Base-by-base conservation (phyloP, 768 basidiomycete genomes). In the Artomyces pyxidatus region DNA sequence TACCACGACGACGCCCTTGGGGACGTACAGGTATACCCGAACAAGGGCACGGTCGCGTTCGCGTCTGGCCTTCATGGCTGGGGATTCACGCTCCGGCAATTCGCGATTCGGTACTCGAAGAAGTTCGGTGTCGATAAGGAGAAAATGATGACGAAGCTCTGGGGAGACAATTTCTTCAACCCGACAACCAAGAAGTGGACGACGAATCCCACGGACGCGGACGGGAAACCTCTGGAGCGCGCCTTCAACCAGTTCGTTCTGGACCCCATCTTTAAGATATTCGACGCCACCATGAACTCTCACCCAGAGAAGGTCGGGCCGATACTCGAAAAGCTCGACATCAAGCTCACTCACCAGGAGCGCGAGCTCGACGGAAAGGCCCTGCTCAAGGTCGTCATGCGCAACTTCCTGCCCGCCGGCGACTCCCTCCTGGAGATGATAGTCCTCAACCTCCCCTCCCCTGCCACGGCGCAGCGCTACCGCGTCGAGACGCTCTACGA, bases 121-220 rank as follows among this genome's bases (percentile, higher is more conserved):
- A 97, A 91, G 71, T 99, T 99, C 61, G 93, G 94, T 81, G 94
- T 97, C 19, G 88, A 94, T 72, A 94, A 94, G 74, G 87, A 88
- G 57, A 98, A 98, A 80, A 91, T 99, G 81, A 95, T 99, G 87
- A 59, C 68, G 53, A 94, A 88, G 72, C 82, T 99, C 40, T 99
- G 96, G 96, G 96, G 96, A 45, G 96, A 99, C 77, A 97, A 97
- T 77, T 99, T 74, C 77, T 98, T 98, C 80, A 99, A 98, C 77
- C 89, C 94, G 48, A 76, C 82, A 47, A 97, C 94, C 29, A 83
- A 83, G 69, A 99, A 99, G 72, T 98, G 96, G 96, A 79, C 90
- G 17, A 91, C 88, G 45, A 88, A 84, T 66, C 51, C 68, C 56
- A 70, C 69, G 21, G 83, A 81, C 56, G 78, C 82, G 47, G 85